These are phyloP conservation scores for Fusarium sororula DNA, from an alignment of 2,329 filamentous ascomycete genomes.

Conservation along the genomic window DNA sequence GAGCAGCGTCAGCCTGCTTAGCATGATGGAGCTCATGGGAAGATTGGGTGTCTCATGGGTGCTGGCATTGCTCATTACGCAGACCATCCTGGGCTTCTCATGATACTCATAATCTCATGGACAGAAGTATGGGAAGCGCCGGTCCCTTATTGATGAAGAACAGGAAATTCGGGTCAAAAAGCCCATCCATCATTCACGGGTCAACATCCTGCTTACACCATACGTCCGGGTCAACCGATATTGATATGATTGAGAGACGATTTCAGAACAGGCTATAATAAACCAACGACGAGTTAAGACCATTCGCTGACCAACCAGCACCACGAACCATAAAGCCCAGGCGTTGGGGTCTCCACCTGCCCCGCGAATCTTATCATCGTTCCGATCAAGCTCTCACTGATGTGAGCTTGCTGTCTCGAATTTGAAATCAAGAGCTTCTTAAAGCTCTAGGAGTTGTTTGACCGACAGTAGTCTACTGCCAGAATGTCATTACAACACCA, in stretches of 20 bases:
- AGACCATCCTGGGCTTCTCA: conserved; percentile 7
- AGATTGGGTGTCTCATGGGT: conserved; percentile 48
- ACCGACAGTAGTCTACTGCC: not conserved
- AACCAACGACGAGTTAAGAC: conserved; percentile 1
- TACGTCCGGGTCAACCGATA: not conserved
- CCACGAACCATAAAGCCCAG: not conserved
- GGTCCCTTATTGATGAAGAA: not conserved
- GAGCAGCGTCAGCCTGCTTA: conserved; percentile 46
- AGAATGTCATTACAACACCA: not conserved
- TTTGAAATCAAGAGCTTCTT: not conserved
- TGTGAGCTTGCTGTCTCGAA: not conserved
- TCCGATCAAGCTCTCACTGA: conserved; percentile 1
- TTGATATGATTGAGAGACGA: not conserved
- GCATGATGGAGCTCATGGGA: conserved; percentile 45
- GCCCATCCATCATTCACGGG: not conserved
- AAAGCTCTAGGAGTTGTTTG: not conserved
- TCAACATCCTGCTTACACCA: not conserved
- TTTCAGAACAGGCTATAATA: conserved; percentile 20
- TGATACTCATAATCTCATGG: not conserved
- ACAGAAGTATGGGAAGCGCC: not conserved
- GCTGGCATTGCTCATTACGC: conserved; percentile 28
- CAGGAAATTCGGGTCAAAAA: not conserved
- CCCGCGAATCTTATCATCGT: conserved; percentile 27
- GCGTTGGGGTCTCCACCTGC: conserved; percentile 29
- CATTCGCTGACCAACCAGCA: conserved; percentile 22